Conservation (phyloP, 2,329 filamentous ascomycete species). For the Zasmidium cellare region DNA sequence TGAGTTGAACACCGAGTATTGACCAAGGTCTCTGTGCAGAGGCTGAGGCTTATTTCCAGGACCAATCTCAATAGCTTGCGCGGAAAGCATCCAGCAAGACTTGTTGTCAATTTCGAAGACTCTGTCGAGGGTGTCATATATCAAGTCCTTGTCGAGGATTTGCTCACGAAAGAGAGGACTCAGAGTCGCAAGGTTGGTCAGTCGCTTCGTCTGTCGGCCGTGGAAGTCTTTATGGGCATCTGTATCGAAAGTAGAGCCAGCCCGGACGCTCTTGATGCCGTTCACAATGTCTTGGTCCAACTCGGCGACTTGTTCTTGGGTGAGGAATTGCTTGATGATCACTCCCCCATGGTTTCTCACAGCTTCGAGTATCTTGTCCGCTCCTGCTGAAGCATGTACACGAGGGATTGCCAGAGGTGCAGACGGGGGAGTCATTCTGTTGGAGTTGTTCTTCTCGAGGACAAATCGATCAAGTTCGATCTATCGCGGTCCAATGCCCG, state of each 20-base stretch:
- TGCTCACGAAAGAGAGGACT: not conserved
- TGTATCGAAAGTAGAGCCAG: not conserved
- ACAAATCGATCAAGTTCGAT: too few relatives aligned
- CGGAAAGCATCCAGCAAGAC: slow-evolving; percentile 4
- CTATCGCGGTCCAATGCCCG: too few relatives aligned
- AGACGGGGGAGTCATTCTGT: not conserved
- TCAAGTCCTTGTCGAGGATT: slow-evolving; percentile 4
- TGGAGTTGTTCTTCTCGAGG: not conserved
- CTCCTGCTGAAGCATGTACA: not conserved
- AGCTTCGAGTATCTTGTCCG: not conserved
- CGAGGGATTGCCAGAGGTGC: not conserved
- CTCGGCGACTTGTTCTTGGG: not conserved
- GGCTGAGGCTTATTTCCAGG: not conserved
- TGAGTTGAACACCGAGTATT: not conserved
- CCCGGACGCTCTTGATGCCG: not conserved
- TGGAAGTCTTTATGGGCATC: not conserved
- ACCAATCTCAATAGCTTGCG: not conserved
- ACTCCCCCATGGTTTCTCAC: not conserved
- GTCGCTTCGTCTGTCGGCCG: slow-evolving; percentile 1
- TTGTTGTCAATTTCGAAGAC: not conserved
- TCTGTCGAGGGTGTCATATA: not conserved
- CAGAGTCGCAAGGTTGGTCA: not conserved
- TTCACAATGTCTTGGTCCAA: not conserved
- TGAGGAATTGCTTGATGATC: slow-evolving; percentile 3
- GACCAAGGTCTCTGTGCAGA: slow-evolving; percentile 2